Evolutionary conservation across 208 protist genomes (phyloP).

Genomic region (Leptomonas pyrrhocoris): DNA sequence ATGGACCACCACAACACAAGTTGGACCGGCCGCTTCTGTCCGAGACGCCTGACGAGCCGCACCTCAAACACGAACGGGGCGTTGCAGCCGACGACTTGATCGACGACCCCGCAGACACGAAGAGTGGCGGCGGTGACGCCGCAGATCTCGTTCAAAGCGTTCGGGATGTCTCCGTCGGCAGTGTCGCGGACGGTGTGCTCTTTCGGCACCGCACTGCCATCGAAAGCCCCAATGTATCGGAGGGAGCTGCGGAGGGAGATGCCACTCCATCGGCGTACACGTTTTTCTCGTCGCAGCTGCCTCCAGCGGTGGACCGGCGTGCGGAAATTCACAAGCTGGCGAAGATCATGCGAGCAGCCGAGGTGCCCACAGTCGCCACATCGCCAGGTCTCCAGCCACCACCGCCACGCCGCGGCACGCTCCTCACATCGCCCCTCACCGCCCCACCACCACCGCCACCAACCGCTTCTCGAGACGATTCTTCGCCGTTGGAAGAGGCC

Average conservation of each 20-base stretch:
- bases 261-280: background rate
- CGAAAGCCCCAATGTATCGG: background rate
- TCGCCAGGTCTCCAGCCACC: constrained; percentile 1
- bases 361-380: background rate
- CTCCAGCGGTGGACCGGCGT: constrained; percentile 9
- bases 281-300: constrained; percentile 22
- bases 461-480: background rate
- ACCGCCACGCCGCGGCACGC: constrained; percentile 2
- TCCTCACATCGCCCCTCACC: background rate
- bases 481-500: background rate
- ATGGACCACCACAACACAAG: background rate
- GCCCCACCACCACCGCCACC: background rate
- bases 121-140: background rate
- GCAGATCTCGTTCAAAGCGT: constrained; percentile 4
- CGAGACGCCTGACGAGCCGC: constrained; percentile 7
- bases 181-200: background rate
- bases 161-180: background rate
- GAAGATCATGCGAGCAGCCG: constrained; percentile 1
- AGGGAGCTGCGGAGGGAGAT: background rate
- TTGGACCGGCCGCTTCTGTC: background rate
- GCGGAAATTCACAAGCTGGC: constrained; percentile 16
- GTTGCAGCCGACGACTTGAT: background rate
- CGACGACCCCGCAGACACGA: background rate
- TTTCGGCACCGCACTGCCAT: background rate
- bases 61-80: background rate